Conservation (phyloP, 306 rosid species). For the Quercus glauca region DNA sequence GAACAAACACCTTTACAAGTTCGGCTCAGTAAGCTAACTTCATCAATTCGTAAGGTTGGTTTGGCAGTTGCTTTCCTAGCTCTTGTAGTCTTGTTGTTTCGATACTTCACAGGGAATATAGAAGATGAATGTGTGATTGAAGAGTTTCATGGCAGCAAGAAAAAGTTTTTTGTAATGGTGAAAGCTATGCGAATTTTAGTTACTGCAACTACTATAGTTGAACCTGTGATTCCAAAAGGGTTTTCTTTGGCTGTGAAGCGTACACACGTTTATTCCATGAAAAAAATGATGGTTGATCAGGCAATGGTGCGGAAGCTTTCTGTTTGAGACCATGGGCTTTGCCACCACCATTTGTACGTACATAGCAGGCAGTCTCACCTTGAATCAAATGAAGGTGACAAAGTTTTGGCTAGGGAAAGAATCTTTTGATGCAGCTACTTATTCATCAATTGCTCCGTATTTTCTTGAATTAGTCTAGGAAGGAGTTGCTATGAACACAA, state of each 20-base stretch:
- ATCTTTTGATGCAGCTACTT: background rate
- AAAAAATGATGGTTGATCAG: constrained; percentile 26
- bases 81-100: background rate
- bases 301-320: constrained; percentile 30
- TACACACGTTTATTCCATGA: constrained; percentile 29
- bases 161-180: background rate
- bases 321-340: constrained; percentile 31
- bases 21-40: constrained; percentile 8
- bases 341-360: constrained; percentile 33
- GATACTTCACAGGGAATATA: constrained; percentile 17
- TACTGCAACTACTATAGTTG: constrained; percentile 23
- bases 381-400: constrained; percentile 32
- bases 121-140: background rate
- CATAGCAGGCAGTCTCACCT: constrained; percentile 25
- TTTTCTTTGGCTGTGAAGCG: constrained; percentile 23
- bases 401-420: constrained; percentile 18
- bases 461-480: constrained; percentile 19
- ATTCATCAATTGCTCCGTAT: background rate
- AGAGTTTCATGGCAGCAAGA: background rate
- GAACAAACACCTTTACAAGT: constrained; percentile 18
- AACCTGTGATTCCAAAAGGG: constrained; percentile 37
- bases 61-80: constrained; percentile 6
- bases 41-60: constrained; percentile 12
- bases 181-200: constrained; percentile 15
- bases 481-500: constrained; percentile 26